Evolutionary conservation across 2,329 filamentous ascomycete species (phyloP), one percentile per base, ranked within the genome.

Genomic region (Mariannaea sp.): DNA sequence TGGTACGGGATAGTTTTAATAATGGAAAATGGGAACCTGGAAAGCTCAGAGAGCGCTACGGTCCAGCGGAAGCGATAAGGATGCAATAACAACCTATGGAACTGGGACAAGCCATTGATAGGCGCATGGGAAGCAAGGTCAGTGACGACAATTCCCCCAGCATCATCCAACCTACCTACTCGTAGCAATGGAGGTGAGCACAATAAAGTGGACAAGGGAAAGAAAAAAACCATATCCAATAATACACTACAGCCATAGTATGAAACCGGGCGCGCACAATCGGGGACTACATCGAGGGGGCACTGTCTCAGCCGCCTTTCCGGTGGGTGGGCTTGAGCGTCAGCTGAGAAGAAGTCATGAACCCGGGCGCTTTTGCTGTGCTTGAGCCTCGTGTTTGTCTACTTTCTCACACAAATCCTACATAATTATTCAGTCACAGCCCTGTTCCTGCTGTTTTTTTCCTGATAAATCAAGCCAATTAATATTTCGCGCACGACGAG

Each of bases 21-120:
- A 19, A 30, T 20, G 14, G 17, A 38, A 40, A 14, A n/a, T n/a
- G n/a, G n/a, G 30, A 32, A 36, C 33, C 40, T 29, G 32, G 44
- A 38, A 5, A 53, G 45, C 53, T 32, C n/a, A n/a, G n/a, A n/a
- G n/a, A 55, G 45, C 62, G 62, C 63, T 63, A 65, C 61, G 63
- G 63, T 39, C 61, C 56, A 65, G 57, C 63, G 63, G 63, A 65
- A 53, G 46, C 58, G 5, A 7, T 57, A n/a, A n/a, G n/a, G n/a
- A 59, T 58, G 50, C 44, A 26, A 51, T 51, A 52, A 56, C 27
- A 19, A 26, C 6, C 35, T 32, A 30, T n/a, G 35, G 26, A 41
- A 27, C 13, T 29, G 39, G 39, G 24, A 17, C 39, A 24, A 14
- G n/a, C n/a, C n/a, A n/a, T n/a, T 7, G 36, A 39, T 27, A 41